Evolutionary conservation across 2,329 filamentous ascomycete species (phyloP).

Genomic region (Hymenoscyphus scutula): DNA sequence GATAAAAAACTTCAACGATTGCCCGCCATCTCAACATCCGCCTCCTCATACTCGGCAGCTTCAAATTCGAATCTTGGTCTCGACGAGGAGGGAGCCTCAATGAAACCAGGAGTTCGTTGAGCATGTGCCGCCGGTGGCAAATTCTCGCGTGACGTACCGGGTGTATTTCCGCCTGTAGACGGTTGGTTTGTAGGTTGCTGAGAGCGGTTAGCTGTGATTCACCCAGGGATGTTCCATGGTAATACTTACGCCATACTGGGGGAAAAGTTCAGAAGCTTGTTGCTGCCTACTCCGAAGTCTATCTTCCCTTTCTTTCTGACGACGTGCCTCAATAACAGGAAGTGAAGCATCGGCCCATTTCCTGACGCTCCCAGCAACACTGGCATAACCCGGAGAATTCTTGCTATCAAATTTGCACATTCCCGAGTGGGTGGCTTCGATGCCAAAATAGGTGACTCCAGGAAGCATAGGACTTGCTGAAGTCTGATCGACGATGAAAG

Average conservation of each 20-base stretch:
- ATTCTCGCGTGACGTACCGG: conserved; percentile 24
- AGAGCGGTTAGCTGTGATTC: conserved; percentile 3
- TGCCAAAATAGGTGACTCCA: conserved; percentile 70
- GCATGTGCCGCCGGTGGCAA: not conserved
- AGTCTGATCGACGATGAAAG: conserved; percentile 65
- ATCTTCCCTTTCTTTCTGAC: conserved; percentile 28
- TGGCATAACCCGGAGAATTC: conserved; percentile 59
- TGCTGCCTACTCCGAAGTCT: conserved; percentile 27
- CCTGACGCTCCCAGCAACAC: conserved; percentile 34
- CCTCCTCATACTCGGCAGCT: conserved; percentile 30
- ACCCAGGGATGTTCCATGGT: not conserved
- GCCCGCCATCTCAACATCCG: conserved; percentile 27
- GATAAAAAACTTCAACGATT: conserved; percentile 11
- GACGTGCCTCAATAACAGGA: conserved; percentile 25
- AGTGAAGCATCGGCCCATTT: conserved; percentile 31
- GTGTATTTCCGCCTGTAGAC: conserved; percentile 17
- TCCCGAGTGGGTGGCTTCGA: conserved; percentile 66
- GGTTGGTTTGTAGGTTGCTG: conserved; percentile 15
- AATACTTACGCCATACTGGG: conserved; percentile 13
- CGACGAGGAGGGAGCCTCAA: conserved; percentile 19
- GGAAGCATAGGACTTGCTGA: conserved; percentile 69
- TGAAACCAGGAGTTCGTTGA: conserved; percentile 15
- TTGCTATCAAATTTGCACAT: conserved; percentile 71
- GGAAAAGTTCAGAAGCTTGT: conserved; percentile 31
- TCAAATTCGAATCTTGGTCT: conserved; percentile 27